Conservation (phyloP, 192 early-diverging fungal genomes). For the Oehlia diaphana region DNA sequence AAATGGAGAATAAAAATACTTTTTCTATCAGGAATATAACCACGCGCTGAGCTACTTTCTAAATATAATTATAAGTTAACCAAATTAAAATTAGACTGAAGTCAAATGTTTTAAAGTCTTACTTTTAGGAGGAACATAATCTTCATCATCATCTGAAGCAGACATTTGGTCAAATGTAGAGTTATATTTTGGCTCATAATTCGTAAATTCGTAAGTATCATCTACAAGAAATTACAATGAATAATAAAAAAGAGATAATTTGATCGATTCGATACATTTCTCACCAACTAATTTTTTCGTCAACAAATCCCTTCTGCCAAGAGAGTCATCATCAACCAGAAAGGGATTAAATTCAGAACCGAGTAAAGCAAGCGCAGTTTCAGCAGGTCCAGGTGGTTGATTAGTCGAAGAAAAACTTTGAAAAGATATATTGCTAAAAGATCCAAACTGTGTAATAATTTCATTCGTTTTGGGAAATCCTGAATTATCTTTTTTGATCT, state of each 20-base stretch:
- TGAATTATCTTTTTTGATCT: neutral
- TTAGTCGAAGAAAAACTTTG: neutral
- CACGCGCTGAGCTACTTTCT: neutral
- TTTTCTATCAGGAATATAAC: neutral
- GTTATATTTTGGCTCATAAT: neutral
- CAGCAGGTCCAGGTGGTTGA: neutral
- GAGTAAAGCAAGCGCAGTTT: neutral
- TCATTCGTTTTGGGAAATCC: neutral
- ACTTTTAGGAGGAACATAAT: slow-evolving; percentile 17
- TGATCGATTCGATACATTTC: neutral
- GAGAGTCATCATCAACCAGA: neutral
- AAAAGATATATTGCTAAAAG: neutral
- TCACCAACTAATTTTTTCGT: neutral
- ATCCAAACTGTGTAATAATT: neutral
- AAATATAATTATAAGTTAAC: neutral
- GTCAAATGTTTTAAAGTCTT: neutral
- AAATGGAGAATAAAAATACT: neutral
- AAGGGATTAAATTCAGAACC: neutral
- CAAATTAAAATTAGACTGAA: neutral
- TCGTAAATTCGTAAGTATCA: neutral
- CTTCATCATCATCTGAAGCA: neutral
- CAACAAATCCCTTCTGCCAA: neutral
- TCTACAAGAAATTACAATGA: neutral
- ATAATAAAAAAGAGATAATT: neutral
- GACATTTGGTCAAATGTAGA: neutral